phyloP scores from a whole-genome alignment of 345 rosid species.

The Aquilaria malaccensis region DNA sequence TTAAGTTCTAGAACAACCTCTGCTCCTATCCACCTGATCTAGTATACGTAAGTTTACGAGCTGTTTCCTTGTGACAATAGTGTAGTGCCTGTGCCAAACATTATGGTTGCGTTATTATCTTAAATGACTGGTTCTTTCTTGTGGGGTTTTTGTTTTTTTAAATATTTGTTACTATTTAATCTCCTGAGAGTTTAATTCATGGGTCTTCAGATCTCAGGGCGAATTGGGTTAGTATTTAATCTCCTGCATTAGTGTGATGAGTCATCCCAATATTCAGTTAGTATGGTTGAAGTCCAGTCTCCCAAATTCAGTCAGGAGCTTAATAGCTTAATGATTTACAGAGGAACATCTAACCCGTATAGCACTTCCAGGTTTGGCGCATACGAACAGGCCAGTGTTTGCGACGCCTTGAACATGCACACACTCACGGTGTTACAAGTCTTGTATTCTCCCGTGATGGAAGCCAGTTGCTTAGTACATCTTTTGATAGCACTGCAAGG shows the following conservation, averaged over 20 bases:
- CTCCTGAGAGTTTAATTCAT: not conserved
- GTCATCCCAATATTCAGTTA: not conserved
- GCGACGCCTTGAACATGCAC: slow-evolving; percentile 91
- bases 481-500: slow-evolving; percentile 95
- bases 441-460: slow-evolving; percentile 94
- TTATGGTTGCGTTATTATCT: no score
- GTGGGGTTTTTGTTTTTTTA: not conserved
- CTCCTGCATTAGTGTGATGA: slow-evolving; percentile 2
- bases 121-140: no score
- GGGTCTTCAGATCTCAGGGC: no score
- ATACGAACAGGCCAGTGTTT: slow-evolving; percentile 90
- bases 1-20: no score
- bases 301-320: not conserved
- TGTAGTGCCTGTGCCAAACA: no score
- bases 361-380: slow-evolving; percentile 79
- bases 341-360: slow-evolving; percentile 10
- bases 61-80: no score
- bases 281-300: slow-evolving; percentile 2
- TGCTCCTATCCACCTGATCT: no score
- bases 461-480: slow-evolving; percentile 87
- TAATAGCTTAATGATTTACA: not conserved
- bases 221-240: not conserved
- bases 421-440: slow-evolving; percentile 93
- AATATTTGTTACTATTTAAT: not conserved
- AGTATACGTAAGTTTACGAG: no score